Conservation (phyloP, 495 filamentous ascomycete species). For the Penicillium steckii region DNA sequence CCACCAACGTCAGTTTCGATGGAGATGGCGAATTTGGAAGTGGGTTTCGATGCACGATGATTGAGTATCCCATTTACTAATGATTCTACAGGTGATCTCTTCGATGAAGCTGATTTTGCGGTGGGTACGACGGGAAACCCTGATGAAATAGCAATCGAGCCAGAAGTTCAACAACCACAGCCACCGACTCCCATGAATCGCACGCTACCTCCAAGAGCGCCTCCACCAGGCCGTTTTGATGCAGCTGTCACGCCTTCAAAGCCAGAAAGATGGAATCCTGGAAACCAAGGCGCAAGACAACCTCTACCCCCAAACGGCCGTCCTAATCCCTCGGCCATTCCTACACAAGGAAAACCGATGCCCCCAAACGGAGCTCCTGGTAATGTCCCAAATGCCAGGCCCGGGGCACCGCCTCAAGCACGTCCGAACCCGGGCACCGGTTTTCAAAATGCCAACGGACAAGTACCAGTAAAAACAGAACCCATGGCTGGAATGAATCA, state of each 20-base stretch:
- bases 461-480: conserved; percentile 30
- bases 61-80: conserved; percentile 17
- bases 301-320: conserved; percentile 23
- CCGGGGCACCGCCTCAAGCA: conserved; percentile 22
- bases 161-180: conserved; percentile 29
- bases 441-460: conserved; percentile 13
- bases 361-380: conserved; percentile 15
- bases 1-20: conserved; percentile 24
- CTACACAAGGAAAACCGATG: conserved; percentile 20
- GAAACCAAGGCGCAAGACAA: conserved; percentile 21
- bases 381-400: conserved; percentile 23
- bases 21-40: conserved; percentile 66
- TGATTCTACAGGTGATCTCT: conserved; percentile 52
- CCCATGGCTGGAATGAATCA: conserved; percentile 20
- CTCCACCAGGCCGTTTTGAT: conserved; percentile 21
- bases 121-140: conserved; percentile 57
- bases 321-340: conserved; percentile 18
- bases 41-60: conserved; percentile 31
- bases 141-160: conserved; percentile 56
- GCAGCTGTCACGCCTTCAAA: conserved; percentile 42
- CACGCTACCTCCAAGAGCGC: conserved; percentile 23
- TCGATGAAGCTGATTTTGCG: conserved; percentile 74
- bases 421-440: conserved; percentile 6
- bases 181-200: conserved; percentile 29
- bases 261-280: conserved; percentile 36